phyloP scores from a whole-genome alignment of 345 rosid species.

The Angophora floribunda region DNA sequence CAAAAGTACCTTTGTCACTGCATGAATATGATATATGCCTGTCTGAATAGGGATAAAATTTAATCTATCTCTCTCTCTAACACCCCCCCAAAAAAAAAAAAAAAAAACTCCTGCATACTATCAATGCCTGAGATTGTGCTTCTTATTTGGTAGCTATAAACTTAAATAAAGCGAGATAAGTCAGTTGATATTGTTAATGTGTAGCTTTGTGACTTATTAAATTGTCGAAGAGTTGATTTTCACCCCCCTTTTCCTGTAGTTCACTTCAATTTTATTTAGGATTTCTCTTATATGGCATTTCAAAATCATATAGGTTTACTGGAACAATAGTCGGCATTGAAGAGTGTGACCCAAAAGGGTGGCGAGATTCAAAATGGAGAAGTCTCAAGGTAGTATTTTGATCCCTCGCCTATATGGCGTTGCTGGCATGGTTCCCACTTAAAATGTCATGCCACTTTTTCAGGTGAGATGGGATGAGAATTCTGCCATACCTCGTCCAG shows the following conservation, averaged over 20 bases:
- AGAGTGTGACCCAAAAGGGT: slow-evolving; percentile 46
- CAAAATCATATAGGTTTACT: slow-evolving; percentile 35
- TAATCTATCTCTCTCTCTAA: not conserved
- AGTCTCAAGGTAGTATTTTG: slow-evolving; percentile 49
- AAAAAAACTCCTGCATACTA: not conserved
- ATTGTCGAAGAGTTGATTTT: not conserved
- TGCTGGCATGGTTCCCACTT: not conserved
- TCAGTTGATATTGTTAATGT: not conserved
- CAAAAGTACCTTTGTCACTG: not conserved
- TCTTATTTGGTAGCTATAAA: not conserved
- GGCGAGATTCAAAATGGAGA: slow-evolving; percentile 78
- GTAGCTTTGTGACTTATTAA: not conserved
- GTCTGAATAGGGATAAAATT: not conserved
- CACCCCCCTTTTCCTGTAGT: not conserved
- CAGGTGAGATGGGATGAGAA: slow-evolving; percentile 92
- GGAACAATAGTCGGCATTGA: slow-evolving; percentile 78
- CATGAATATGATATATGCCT: not conserved
- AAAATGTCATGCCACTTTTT: not conserved
- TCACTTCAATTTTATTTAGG: not conserved
- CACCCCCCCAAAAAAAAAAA: no score
- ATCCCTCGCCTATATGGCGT: not conserved
- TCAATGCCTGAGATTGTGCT: not conserved
- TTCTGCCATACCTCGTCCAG: slow-evolving; percentile 63
- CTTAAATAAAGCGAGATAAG: not conserved
- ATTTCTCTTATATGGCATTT: not conserved